Base-by-base conservation (phyloP, 2,329 filamentous ascomycete genomes). In the Alternaria sp. region DNA sequence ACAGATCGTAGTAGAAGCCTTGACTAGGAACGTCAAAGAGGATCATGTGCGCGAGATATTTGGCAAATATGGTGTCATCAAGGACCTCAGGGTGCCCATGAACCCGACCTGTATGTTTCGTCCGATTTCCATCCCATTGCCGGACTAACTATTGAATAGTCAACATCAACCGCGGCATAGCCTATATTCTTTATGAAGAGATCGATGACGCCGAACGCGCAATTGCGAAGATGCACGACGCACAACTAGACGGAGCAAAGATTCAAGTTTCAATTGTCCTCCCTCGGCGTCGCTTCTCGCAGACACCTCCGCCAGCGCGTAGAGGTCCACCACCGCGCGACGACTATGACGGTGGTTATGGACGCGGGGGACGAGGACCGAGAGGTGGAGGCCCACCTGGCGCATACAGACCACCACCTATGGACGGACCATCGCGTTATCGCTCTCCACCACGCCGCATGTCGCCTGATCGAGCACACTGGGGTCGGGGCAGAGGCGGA, bases 201-300 rank as follows among this genome's bases (percentile, higher is more conserved):
- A 86, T 93, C 64, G 83, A 86, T 49, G 90, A 94, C 63, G 94
- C 95, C 24, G 92, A 97, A 78, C 84, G 88, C 13, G 95, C 95
- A 28, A 96, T 97, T 68, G 88, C 93, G 17, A 91, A 96, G 75
- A 98, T 99, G 95, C 95, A 99, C 78, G 95, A 99, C 80, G 92
- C 91, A n/a, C 91, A 96, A 73, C 81, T 97, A 28, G 93, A 97
- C 77, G 93, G 93, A 51, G 87, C 89, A 23, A 83, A 88, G 37
- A 88, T 97, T 72, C 90, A 90, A 71, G 93, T 97, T 48, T 95
- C 91, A 42, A 95, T 97, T 66, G 92, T 97, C 26, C 83, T 96
- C 34, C 92, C 92, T 0, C 87, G 90, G 49, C 88, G 90, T 70
- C 92, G 92, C 68, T 91, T 97, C 71, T 93, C 91, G 6, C 88